Conservation (phyloP, 108 stramenopile genomes). For the Cyclotella choctawhatcheeana region DNA sequence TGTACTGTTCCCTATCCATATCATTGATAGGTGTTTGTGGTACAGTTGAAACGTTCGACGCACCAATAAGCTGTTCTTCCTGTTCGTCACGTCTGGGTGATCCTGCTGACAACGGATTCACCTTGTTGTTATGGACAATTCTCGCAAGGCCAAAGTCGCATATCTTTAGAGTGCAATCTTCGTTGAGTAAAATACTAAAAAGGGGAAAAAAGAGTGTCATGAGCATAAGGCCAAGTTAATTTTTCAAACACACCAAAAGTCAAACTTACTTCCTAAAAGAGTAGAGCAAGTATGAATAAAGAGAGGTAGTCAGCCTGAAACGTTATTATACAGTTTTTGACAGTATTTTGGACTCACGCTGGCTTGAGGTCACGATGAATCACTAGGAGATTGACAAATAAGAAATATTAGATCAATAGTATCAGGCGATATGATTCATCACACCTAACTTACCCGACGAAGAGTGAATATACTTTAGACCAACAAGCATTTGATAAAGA, state of each 20-base stretch:
- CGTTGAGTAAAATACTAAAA: constrained; percentile 92
- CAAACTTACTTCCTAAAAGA: constrained; percentile 33
- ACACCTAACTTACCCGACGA: constrained; percentile 42
- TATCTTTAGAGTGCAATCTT: constrained; percentile 98
- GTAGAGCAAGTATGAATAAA: too few relatives aligned
- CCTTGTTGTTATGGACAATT: constrained; percentile 72
- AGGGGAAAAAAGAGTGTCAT: constrained; percentile 5
- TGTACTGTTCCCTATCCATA: constrained; percentile 35
- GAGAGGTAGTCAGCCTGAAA: too few relatives aligned
- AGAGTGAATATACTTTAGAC: constrained; percentile 94
- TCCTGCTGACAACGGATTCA: constrained; percentile 18
- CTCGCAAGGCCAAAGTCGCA: constrained; percentile 99
- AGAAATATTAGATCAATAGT: too few relatives aligned
- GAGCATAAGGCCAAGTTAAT: not conserved
- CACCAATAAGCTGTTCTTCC: constrained; percentile 1
- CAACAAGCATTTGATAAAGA: constrained; percentile 97
- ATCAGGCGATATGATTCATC: too few relatives aligned
- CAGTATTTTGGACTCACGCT: constrained; percentile 42
- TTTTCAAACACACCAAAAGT: not conserved
- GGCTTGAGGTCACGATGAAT: constrained; percentile 93
- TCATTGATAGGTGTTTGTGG: constrained; percentile 10
- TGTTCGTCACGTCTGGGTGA: constrained; percentile 15
- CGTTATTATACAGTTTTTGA: too few relatives aligned
- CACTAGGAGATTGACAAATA: constrained; percentile 42
- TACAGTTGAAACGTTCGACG: constrained; percentile 1